Conservation (phyloP, 2,329 filamentous ascomycete genomes). For the Setomelanomma holmii region DNA sequence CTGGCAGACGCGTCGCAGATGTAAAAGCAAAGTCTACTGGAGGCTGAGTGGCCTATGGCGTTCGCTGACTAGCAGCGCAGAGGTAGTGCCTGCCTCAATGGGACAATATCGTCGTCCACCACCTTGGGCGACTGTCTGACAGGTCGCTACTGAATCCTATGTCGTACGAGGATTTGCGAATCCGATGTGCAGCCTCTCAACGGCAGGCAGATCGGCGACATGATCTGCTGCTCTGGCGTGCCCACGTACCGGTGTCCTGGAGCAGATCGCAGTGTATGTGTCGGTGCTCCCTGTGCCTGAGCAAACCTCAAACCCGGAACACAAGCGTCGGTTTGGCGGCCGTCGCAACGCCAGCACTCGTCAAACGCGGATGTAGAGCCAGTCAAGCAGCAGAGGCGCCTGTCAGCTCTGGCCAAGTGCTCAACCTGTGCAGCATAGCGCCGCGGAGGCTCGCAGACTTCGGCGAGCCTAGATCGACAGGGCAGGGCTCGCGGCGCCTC, state of each 20-base stretch:
- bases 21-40: constrained; percentile 23
- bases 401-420: constrained; percentile 20
- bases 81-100: constrained; percentile 18
- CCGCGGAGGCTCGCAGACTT: neutral
- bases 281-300: neutral
- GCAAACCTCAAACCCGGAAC: constrained; percentile 2
- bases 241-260: constrained; percentile 17
- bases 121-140: constrained; percentile 1
- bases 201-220: constrained; percentile 31
- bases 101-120: constrained; percentile 4
- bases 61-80: neutral
- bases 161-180: constrained; percentile 3
- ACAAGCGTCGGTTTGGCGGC: constrained; percentile 18
- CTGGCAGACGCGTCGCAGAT: constrained; percentile 21
- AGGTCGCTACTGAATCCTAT: neutral
- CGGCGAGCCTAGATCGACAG: constrained; percentile 2
- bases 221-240: constrained; percentile 18
- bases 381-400: constrained; percentile 20
- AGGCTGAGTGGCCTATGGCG: constrained; percentile 12
- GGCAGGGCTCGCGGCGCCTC: constrained; percentile 10
- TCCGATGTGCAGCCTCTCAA: constrained; percentile 21
- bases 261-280: constrained; percentile 17
- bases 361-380: neutral
- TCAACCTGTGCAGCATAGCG: neutral
- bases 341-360: constrained; percentile 10